Evolutionary conservation across 768 basidiomycete species (phyloP), one percentile per base, ranked within the genome.

Genomic region (Trametes cubensis): DNA sequence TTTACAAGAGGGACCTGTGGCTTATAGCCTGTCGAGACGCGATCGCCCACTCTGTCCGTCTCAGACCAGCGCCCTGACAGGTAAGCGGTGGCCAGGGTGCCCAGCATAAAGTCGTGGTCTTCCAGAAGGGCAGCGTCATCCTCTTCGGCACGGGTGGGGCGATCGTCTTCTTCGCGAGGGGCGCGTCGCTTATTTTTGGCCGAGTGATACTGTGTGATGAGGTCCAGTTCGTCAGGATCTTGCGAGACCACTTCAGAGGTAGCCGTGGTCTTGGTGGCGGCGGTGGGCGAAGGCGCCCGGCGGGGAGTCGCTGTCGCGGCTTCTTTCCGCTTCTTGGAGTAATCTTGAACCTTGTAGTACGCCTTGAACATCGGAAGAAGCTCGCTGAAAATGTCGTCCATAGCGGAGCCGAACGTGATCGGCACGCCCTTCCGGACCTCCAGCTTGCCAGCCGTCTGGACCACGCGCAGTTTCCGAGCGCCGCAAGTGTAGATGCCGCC

Each of bases 351-450:
- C n/a, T 23, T 25, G 23, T 57, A 57, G 21, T 48, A 25, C 4
- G 56, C 56, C 20, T 3, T 39, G 46, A 57, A 57, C 38, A 4
- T 23, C 30, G 46, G 21, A 10, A 57, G 56, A 15, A 57, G 56
- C 18, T 49, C 20, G 2, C 2, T 4, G 20, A 57, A 39, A 14
- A 57, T 15, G 15, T 6, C 26, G 26, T 54, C 42, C 50, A 52
- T 30, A 8, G 59, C 51, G 3, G 30, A 50, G 50, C 38, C 11
- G 38, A 51, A 54, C 18, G 39, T 38, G 21, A 60, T 25, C 21
- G n/a, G 39, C 21, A 20, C 10, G 17, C 39, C 51, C 17, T 26
- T 5, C 15, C 18, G 6, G 21, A 50, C 40, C 21, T 13, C 23
- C 3, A 58, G 23, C 3, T 23, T 13, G 47, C 48, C 57, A 1